phyloP scores from a whole-genome alignment of 1,284 basidiomycete species.

The Trametes hirsuta region DNA sequence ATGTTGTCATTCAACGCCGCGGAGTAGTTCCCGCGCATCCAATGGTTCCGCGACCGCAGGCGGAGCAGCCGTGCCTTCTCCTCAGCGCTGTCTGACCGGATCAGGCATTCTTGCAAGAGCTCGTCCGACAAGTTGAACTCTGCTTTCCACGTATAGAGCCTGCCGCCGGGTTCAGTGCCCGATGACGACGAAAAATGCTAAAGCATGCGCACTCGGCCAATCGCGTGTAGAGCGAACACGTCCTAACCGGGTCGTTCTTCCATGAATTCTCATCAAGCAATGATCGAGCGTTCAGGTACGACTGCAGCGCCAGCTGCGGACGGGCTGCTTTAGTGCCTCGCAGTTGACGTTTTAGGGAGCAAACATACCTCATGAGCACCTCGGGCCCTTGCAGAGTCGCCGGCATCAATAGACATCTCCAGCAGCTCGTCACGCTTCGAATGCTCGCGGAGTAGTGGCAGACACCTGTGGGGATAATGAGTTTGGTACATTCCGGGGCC shows the following conservation, averaged over 20 bases:
- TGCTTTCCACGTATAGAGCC: conserved; percentile 67
- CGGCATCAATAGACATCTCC: conserved; percentile 64
- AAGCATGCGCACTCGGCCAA: conserved; percentile 57
- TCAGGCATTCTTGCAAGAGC: conserved; percentile 55
- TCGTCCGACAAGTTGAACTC: conserved; percentile 54
- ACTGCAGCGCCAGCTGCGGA: conserved; percentile 58
- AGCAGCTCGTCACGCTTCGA: conserved; percentile 62
- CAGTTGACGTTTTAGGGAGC: not conserved
- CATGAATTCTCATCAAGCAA: conserved; percentile 59
- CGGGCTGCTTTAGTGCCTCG: not conserved
- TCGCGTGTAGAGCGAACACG: conserved; percentile 54
- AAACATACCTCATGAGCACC: conserved; percentile 68
- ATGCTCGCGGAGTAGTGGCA: conserved; percentile 60
- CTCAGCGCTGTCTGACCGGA: conserved; percentile 50
- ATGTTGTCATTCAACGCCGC: conserved; percentile 63
- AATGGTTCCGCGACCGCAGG: conserved; percentile 62
- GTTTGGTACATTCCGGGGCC: not conserved
- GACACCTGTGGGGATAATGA: conserved; percentile 47
- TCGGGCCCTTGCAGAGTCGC: conserved; percentile 67
- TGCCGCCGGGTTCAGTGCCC: conserved; percentile 27
- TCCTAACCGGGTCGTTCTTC: conserved; percentile 49
- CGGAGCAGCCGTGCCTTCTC: conserved; percentile 61
- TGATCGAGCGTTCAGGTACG: conserved; percentile 58
- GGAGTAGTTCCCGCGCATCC: conserved; percentile 56
- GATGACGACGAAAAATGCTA: not conserved